Evolutionary conservation across 140 eudicot genomes (phyloP).

Genomic region (Artemisia princeps): DNA sequence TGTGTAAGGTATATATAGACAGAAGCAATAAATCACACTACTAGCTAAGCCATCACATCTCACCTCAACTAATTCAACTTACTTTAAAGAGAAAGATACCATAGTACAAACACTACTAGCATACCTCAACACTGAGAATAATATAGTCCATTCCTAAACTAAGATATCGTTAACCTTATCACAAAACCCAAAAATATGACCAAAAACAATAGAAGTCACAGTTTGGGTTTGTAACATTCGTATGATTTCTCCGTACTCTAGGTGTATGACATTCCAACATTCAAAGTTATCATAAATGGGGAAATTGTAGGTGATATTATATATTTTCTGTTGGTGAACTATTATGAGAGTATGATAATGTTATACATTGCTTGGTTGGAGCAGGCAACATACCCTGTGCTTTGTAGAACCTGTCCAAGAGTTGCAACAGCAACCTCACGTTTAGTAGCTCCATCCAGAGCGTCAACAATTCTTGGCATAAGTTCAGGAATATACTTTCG

Average conservation of each 20-base stretch:
- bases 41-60: background rate
- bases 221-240: background rate
- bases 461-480: constrained; percentile 90
- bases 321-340: too few relatives aligned
- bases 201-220: background rate
- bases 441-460: constrained; percentile 88
- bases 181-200: constrained; percentile 2
- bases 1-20: constrained; percentile 15
- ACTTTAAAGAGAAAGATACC: background rate
- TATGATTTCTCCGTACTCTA: background rate
- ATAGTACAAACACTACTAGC: background rate
- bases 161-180: background rate
- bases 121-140: background rate
- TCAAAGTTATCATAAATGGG: too few relatives aligned
- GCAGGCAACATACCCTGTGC: constrained; percentile 76
- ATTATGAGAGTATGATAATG: background rate
- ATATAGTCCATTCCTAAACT: background rate
- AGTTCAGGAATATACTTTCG: constrained; percentile 77
- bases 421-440: constrained; percentile 98
- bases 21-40: background rate
- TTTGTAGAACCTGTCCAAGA: constrained; percentile 98
- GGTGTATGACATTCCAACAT: background rate
- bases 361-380: constrained; percentile 5
- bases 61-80: constrained; percentile 2
- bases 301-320: too few relatives aligned